Conservation (phyloP, 257 asterid species). For the Nicotiana sylvestris region DNA sequence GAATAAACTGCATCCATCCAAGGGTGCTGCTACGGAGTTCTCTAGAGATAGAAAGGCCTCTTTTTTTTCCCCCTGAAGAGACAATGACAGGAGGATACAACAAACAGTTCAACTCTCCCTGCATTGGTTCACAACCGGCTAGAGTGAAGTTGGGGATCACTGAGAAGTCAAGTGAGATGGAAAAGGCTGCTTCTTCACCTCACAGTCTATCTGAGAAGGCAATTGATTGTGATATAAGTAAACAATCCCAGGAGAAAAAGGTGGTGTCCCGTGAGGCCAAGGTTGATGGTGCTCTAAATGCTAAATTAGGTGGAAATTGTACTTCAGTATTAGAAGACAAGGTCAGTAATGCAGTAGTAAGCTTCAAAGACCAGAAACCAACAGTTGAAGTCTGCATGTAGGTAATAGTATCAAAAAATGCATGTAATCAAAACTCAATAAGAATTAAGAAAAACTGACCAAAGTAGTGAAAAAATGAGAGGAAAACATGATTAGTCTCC, state of each 20-base stretch:
- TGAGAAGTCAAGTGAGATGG: conserved; percentile 32
- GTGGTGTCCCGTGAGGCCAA: conserved; percentile 13
- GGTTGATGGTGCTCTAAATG: conserved; percentile 18
- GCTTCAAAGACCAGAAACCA: conserved; percentile 20
- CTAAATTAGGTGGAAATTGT: conserved; percentile 20
- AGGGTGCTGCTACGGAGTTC: conserved; percentile 19
- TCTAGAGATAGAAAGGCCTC: conserved; percentile 27
- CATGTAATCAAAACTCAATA: too few species aligned
- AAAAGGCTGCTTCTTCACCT: not conserved
- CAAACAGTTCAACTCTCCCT: conserved; percentile 19
- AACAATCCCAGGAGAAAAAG: conserved; percentile 26
- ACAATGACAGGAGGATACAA: conserved; percentile 17
- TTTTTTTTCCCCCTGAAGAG: conserved; percentile 30
- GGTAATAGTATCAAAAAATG: too few species aligned
- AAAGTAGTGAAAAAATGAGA: too few species aligned
- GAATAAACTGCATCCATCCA: conserved; percentile 25
- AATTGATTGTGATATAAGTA: conserved; percentile 23
- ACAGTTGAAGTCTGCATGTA: conserved; percentile 19
- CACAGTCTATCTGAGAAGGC: conserved; percentile 5
- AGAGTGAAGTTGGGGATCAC: conserved; percentile 22
- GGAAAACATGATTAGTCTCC: too few species aligned
- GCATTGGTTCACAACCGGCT: conserved; percentile 21
- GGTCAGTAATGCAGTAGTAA: conserved; percentile 10
- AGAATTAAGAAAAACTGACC: too few species aligned
- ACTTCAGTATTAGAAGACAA: conserved; percentile 20